Percentiles rank a stretch among this genome's conserved stretches.
Conservation (phyloP, 495 filamentous ascomycete genomes). For the Penicillium canariense region DNA sequence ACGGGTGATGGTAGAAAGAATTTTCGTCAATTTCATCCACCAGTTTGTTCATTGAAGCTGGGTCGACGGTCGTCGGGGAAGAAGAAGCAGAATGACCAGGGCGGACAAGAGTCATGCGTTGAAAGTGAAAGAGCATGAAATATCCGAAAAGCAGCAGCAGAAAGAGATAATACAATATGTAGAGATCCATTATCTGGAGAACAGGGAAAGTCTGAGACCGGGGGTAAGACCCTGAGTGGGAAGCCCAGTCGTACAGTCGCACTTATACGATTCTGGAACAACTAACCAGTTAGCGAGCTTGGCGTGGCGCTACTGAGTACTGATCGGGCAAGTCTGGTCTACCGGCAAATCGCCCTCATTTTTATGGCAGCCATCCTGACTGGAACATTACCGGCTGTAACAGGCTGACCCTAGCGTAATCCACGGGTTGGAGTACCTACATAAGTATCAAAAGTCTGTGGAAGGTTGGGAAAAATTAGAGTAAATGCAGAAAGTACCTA, state of each 20-base stretch:
- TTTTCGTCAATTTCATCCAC: background rate
- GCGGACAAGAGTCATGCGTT: background rate
- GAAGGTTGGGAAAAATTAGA: no score
- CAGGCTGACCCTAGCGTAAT: no score
- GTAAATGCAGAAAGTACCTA: constrained; percentile 17
- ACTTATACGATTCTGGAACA: background rate
- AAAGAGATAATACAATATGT: background rate
- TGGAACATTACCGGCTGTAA: no score
- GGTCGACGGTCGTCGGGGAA: background rate
- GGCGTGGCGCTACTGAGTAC: background rate
- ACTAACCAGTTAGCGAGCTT: background rate
- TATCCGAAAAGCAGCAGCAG: background rate
- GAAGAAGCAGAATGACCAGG: background rate
- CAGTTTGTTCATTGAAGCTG: background rate
- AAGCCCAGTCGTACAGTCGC: background rate
- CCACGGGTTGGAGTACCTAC: no score
- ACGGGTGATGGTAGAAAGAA: background rate
- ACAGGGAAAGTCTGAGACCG: background rate
- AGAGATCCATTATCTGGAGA: background rate
- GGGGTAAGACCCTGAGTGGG: background rate
- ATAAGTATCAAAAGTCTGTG: no score
- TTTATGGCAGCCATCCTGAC: no score
- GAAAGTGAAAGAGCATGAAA: background rate
- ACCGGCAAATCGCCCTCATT: no score
- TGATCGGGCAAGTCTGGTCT: no score